Base-by-base conservation (phyloP, 2,329 filamentous ascomycete genomes). In the Camillea tinctor region DNA sequence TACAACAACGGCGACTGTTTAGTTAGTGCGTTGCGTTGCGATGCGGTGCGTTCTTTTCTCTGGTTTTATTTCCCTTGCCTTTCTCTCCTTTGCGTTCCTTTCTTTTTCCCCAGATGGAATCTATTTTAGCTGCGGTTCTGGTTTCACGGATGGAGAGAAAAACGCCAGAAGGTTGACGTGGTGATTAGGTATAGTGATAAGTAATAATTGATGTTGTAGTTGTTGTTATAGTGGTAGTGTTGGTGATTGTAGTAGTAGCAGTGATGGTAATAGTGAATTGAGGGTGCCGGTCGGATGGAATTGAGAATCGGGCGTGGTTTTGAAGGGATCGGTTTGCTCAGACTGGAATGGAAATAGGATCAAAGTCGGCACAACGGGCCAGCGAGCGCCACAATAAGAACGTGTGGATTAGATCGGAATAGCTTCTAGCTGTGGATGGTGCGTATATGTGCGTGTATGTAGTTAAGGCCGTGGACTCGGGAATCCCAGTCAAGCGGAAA, bases 351-450 rank as follows among this genome's bases (percentile, higher is more conserved):
- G 21, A 60, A 63, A 54, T 55, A 52, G 24, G 13, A 24, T 63
- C 56, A 60, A 65, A 60, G 61, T 63, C 52, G 62, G 60, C 67
- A 66, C 63, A 58, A 60, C 65, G 62, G 59, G 59, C 59, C 60
- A 66, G 62, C 64, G 60, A 66, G 58, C 59, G 63, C 62, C 63
- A 52, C 60, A 64, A 58, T 56, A 49, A 58, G 54, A 64, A 65
- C 52, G 65, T 66, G 65, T 30, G 26, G 26, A 58, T 65, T 64
- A 59, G 64, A 59, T 52, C 40, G 57, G 56, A 63, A 62, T 48
- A 56, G 52, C 15, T 57, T 63, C 21, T 50, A 58, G 63, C 57
- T 50, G 62, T 61, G 44, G 49, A 59, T 52, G 58, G 54, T 50
- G 63, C 13, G 6, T 30, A 11, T 30, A 30, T 7, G 26, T 30